These are phyloP conservation scores for Penicillium nucicola DNA, from an alignment of 495 filamentous ascomycete genomes.

Conservation along the genomic window DNA sequence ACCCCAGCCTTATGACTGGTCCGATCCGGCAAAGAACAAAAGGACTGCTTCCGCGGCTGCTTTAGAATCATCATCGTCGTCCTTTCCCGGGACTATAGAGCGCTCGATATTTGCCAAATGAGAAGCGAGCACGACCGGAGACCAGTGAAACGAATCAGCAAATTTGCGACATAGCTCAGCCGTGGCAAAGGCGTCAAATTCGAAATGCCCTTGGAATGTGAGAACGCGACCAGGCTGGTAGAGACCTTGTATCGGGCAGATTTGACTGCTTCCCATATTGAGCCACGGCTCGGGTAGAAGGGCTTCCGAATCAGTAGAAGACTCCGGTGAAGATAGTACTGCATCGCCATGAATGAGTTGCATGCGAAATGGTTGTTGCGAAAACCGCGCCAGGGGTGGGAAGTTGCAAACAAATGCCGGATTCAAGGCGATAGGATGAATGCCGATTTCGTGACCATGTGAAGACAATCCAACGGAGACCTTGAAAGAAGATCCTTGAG, in stretches of 20 bases:
- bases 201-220: slow-evolving; percentile 29
- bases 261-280: slow-evolving; percentile 18
- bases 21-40: slow-evolving; percentile 20
- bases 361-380: slow-evolving; percentile 11
- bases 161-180: slow-evolving; percentile 18
- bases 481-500: background rate
- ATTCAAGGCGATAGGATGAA: slow-evolving; percentile 15
- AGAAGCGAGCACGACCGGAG: slow-evolving; percentile 3
- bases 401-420: slow-evolving; percentile 12
- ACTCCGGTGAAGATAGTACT: slow-evolving; percentile 10
- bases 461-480: slow-evolving; percentile 5
- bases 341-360: slow-evolving; percentile 30
- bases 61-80: slow-evolving; percentile 26
- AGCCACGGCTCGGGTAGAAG: slow-evolving; percentile 17
- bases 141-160: slow-evolving; percentile 19
- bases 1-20: background rate
- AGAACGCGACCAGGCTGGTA: slow-evolving; percentile 23
- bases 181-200: slow-evolving; percentile 27
- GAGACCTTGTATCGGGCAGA: slow-evolving; percentile 28
- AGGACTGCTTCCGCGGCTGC: slow-evolving; percentile 28
- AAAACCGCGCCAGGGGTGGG: background rate
- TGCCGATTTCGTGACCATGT: slow-evolving; percentile 21
- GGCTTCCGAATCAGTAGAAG: background rate
- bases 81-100: slow-evolving; percentile 6
- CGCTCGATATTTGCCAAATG: slow-evolving; percentile 16